phyloP scores from a whole-genome alignment of 2,329 filamentous ascomycete genomes.

The Macrophomina tecta region DNA sequence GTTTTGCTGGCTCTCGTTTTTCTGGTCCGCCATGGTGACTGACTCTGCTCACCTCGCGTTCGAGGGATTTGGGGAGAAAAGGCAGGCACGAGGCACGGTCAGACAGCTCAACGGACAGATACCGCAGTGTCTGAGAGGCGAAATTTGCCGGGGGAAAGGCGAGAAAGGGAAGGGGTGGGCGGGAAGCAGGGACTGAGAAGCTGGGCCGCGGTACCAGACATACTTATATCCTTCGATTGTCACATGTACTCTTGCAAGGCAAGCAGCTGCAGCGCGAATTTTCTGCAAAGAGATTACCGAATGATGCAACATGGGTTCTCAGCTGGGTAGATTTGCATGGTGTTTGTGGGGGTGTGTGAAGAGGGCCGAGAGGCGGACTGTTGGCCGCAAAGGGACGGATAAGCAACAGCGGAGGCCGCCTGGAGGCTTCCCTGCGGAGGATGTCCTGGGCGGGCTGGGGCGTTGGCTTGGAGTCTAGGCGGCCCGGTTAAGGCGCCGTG shows the following conservation, averaged over 20 bases:
- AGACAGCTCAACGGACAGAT: not conserved
- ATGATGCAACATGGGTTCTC: constrained; percentile 6
- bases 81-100: not conserved
- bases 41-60: not conserved
- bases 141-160: not conserved
- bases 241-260: constrained; percentile 8
- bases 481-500: not conserved
- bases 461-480: constrained; percentile 16
- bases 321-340: constrained; percentile 19
- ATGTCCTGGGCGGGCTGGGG: constrained; percentile 21
- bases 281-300: constrained; percentile 8
- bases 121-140: not conserved
- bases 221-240: not conserved
- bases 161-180: not conserved
- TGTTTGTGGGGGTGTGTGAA: constrained; percentile 16
- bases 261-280: constrained; percentile 23
- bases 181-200: not conserved
- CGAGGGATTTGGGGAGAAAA: not conserved
- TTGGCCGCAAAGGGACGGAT: constrained; percentile 15
- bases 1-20: not conserved
- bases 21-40: constrained; percentile 9
- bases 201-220: not conserved
- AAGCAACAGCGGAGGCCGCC: constrained; percentile 18
- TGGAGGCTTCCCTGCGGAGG: constrained; percentile 21
- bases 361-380: constrained; percentile 20